phyloP scores from a whole-genome alignment of 768 basidiomycete genomes.

The Mycena latifolia region DNA sequence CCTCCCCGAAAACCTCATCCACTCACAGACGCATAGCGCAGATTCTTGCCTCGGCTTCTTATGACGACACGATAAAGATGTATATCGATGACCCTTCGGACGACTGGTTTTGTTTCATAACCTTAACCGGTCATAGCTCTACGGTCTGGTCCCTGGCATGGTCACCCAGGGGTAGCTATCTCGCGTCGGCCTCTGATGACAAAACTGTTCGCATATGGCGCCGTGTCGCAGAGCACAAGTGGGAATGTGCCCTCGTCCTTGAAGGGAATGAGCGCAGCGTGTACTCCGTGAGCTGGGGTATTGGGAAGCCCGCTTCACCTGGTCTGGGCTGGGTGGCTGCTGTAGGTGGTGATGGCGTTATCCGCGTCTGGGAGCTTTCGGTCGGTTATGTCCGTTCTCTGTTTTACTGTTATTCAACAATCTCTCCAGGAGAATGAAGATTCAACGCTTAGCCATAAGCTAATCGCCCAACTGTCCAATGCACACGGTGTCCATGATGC shows the following conservation, averaged over 20 bases:
- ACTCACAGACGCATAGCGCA: constrained; percentile 50
- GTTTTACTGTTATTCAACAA: background rate
- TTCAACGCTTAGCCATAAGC: constrained; percentile 48
- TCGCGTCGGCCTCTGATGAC: constrained; percentile 92
- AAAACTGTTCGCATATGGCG: constrained; percentile 89
- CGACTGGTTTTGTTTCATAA: constrained; percentile 93
- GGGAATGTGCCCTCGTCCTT: constrained; percentile 72
- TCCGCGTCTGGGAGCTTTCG: constrained; percentile 85
- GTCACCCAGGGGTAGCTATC: constrained; percentile 80
- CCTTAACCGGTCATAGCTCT: constrained; percentile 82
- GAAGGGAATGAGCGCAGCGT: constrained; percentile 79
- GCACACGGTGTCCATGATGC: constrained; percentile 90
- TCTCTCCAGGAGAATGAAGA: constrained; percentile 43
- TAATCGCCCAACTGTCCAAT: constrained; percentile 69
- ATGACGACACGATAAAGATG: constrained; percentile 96
- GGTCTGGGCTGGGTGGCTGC: constrained; percentile 86
- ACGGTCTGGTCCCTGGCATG: constrained; percentile 96
- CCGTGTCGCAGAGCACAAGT: constrained; percentile 69
- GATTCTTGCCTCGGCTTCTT: constrained; percentile 97
- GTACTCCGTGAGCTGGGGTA: constrained; percentile 85
- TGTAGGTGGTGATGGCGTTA: constrained; percentile 86
- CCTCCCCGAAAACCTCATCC: constrained; percentile 8
- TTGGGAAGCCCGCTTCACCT: constrained; percentile 48
- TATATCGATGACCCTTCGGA: constrained; percentile 94
- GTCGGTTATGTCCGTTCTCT: constrained; percentile 50